A percentile compares a stretch with the other conserved stretches of the same genome.
Evolutionary conservation across 306 rosid species (phyloP).

Genomic region (Vigna hirtella): DNA sequence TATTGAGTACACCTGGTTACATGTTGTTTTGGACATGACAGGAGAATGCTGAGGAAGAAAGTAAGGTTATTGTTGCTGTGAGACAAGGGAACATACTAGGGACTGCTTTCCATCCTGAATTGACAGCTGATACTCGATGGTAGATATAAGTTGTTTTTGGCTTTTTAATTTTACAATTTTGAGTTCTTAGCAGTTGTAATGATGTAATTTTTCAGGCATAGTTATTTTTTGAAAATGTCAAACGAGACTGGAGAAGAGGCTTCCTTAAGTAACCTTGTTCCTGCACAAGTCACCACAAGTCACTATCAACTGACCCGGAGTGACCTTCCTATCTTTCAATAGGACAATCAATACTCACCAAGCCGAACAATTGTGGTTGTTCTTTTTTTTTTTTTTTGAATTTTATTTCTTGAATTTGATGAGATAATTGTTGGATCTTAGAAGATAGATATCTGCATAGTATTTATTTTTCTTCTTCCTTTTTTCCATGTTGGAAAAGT

Average conservation of each 20-base stretch:
- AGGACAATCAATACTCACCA: constrained; percentile 41
- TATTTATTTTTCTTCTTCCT: not conserved
- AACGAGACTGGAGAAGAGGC: constrained; percentile 61
- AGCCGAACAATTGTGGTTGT: not conserved
- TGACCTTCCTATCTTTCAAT: constrained; percentile 83
- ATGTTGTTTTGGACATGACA: constrained; percentile 50
- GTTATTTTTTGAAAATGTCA: constrained; percentile 87
- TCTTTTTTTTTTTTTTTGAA: not conserved
- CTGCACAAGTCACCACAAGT: constrained; percentile 47
- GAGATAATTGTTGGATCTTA: constrained; percentile 23
- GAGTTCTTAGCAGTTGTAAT: constrained; percentile 32
- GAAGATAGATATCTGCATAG: constrained; percentile 3
- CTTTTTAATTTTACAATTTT: constrained; percentile 2
- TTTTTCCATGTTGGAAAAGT: not conserved
- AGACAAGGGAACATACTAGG: constrained; percentile 87
- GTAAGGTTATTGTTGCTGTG: constrained; percentile 89
- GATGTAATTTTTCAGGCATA: constrained; percentile 74
- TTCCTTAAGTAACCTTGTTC: constrained; percentile 67
- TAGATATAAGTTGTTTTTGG: constrained; percentile 40
- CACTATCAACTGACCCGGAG: constrained; percentile 41
- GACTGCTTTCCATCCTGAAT: constrained; percentile 98
- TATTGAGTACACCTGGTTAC: constrained; percentile 2
- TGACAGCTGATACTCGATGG: constrained; percentile 97
- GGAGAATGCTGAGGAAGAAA: constrained; percentile 58
- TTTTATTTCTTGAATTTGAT: not conserved